Conservation (phyloP, 23 red algal genomes). For the Gracilaria domingensis region DNA sequence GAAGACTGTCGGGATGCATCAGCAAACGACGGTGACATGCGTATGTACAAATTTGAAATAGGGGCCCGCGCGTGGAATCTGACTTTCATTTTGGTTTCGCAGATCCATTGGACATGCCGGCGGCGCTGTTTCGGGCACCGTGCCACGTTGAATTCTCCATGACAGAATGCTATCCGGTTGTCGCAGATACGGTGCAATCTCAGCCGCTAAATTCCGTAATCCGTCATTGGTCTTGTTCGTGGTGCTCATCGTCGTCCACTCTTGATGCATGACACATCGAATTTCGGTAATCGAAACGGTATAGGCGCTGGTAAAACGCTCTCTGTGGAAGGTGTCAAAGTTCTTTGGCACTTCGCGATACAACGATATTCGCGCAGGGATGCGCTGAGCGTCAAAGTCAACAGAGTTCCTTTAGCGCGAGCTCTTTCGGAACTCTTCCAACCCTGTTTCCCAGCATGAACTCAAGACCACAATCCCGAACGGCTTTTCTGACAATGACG, state of each 20-base stretch:
- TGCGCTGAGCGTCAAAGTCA: neutral
- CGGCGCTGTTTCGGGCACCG: neutral
- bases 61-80: neutral
- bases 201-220: neutral
- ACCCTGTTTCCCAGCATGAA: neutral
- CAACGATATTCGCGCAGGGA: neutral
- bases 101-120: too few relatives aligned
- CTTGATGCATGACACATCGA: too few relatives aligned
- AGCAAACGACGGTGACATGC: neutral
- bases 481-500: constrained; percentile 39
- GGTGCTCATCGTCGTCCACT: neutral
- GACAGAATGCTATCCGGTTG: neutral
- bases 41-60: too few relatives aligned
- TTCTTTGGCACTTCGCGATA: too few relatives aligned
- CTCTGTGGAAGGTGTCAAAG: too few relatives aligned
- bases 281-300: too few relatives aligned
- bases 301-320: too few relatives aligned
- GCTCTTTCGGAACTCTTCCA: neutral
- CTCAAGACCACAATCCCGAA: neutral
- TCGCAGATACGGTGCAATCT: constrained; percentile 27
- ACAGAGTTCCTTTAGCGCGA: neutral
- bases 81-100: neutral
- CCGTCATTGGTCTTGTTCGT: neutral
- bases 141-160: constrained; percentile 11
- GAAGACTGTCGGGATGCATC: too few relatives aligned